Conservation (phyloP, 805 yeast species). For the Saccharomycopsis oosterbeekiorum region DNA sequence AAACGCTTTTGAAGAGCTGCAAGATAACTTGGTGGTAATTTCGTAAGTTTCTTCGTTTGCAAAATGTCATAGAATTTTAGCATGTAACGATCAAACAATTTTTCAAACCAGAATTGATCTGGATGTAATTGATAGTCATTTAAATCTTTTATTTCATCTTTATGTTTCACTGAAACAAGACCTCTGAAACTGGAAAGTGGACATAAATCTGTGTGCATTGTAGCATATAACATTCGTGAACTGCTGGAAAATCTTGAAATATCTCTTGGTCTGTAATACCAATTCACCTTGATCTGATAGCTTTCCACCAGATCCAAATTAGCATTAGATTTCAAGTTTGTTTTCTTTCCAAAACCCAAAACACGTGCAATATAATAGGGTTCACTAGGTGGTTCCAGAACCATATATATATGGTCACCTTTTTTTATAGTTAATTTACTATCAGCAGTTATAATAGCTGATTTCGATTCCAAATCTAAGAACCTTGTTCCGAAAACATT, state of each 20-base stretch:
- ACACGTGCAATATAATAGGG: conserved; percentile 86
- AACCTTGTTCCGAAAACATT: conserved; percentile 7
- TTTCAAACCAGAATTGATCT: conserved; percentile 73
- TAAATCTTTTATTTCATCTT: conserved; percentile 51
- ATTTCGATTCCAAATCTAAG: background rate
- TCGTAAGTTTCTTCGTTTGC: conserved; percentile 47
- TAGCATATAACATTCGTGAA: conserved; percentile 68
- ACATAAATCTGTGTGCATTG: conserved; percentile 78
- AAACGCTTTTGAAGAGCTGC: conserved; percentile 57
- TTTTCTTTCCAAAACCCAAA: conserved; percentile 54
- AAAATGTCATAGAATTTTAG: conserved; percentile 70
- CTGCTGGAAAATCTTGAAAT: conserved; percentile 59
- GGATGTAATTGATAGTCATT: conserved; percentile 49
- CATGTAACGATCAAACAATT: conserved; percentile 79
- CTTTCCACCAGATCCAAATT: conserved; percentile 38
- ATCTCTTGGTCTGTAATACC: conserved; percentile 88
- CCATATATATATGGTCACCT: conserved; percentile 64
- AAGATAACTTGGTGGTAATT: conserved; percentile 49
- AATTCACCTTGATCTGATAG: conserved; percentile 62
- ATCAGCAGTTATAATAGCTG: conserved; percentile 5
- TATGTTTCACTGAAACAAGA: conserved; percentile 56
- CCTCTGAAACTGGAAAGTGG: conserved; percentile 74
- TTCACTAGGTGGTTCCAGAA: conserved; percentile 89
- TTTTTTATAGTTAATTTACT: conserved; percentile 17
- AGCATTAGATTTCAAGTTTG: conserved; percentile 21